Evolutionary conservation across 2,329 filamentous ascomycete species (phyloP), one percentile per base, ranked within the genome.

Genomic region (Monosporascus sp.): DNA sequence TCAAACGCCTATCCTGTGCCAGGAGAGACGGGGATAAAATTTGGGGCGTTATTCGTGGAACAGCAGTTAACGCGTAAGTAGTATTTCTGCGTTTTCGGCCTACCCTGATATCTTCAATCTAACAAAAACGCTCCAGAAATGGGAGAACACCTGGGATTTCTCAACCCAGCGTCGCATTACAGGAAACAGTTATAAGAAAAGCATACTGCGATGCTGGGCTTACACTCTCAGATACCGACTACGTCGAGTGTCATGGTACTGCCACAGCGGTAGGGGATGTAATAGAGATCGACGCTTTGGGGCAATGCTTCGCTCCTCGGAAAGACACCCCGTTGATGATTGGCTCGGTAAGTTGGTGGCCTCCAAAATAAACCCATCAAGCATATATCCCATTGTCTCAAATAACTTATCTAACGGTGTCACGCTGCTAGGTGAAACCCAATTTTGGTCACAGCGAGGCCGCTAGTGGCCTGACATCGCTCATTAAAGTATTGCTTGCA

Each of bases 71-170:
- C 38, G n/a, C 53, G 61, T 61, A 26, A 50, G 59, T 47, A 16
- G 38, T 3, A 5, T n/a, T n/a, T 27, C 3, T 17, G 14, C n/a
- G n/a, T n/a, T n/a, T n/a, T n/a, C n/a, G n/a, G 38, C 11, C 37
- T 20, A 9, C 31, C 34, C 16, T 16, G 7, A 16, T 37, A 37
- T 37, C 34, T 7, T 16, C 7, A 7, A 16, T 37, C 16, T 7
- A n/a, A n/a, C n/a, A 16, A 37, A 16, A 37, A 34, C 50, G 7
- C 22, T 27, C 36, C 38, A 62, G 59, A 1, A 75, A 79, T 53
- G 78, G 78, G 1, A 64, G 53, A 31, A 67, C 77, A 61, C 11
- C 64, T 3, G 78, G 77, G 0, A 75, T 82, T 34, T 76, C 76
- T 0, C 69, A 74, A 41, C 80, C 80, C 0, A 77, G 60, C 45